Percentiles rank a stretch among this genome's conserved stretches.
These are phyloP conservation scores for Xylaria sp. DNA, from an alignment of 2,329 filamentous ascomycete species.

Conservation along the genomic window DNA sequence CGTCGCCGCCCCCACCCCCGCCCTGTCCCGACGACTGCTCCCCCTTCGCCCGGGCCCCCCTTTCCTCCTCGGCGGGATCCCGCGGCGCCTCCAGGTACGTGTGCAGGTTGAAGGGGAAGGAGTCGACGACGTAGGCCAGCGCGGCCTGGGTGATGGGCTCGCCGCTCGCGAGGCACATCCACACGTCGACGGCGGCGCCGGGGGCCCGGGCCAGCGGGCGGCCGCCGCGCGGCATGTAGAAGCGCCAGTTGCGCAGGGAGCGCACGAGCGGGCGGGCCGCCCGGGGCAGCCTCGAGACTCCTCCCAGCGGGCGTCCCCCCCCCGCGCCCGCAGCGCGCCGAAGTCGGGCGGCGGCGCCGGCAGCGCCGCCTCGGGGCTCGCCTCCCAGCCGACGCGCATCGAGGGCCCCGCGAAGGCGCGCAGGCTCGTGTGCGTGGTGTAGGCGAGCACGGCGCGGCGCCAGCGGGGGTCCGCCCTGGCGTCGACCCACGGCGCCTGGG, in stretches of 20 bases:
- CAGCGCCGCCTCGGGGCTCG: not conserved
- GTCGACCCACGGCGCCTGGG: slow-evolving; percentile 14
- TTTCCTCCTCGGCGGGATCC: slow-evolving; percentile 3
- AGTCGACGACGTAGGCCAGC: slow-evolving; percentile 64
- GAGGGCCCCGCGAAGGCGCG: slow-evolving; percentile 8
- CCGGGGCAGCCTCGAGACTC: slow-evolving; percentile 9
- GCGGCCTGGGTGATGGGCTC: slow-evolving; percentile 62
- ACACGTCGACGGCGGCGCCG: slow-evolving; percentile 59
- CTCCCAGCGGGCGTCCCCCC: slow-evolving; percentile 27
- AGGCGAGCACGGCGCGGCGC: slow-evolving; percentile 16
- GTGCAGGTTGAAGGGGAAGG: slow-evolving; percentile 66
- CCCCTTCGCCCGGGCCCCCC: slow-evolving; percentile 14
- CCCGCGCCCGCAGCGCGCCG: slow-evolving; percentile 6
- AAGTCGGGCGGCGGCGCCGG: slow-evolving; percentile 22
- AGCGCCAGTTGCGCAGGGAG: slow-evolving; percentile 24
- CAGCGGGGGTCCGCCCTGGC: slow-evolving; percentile 11
- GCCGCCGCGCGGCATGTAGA: slow-evolving; percentile 18
- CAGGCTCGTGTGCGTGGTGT: slow-evolving; percentile 19
- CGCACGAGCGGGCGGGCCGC: slow-evolving; percentile 10
- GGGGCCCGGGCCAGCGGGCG: slow-evolving; percentile 1
- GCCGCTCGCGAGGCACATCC: slow-evolving; percentile 60
- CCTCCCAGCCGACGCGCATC: slow-evolving; percentile 17
- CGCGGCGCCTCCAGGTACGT: slow-evolving; percentile 31
- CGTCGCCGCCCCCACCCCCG: no score
- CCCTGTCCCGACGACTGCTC: not conserved